These are phyloP conservation scores for Claviceps quebecensis DNA, from an alignment of 2,329 filamentous ascomycete species.

Conservation along the genomic window DNA sequence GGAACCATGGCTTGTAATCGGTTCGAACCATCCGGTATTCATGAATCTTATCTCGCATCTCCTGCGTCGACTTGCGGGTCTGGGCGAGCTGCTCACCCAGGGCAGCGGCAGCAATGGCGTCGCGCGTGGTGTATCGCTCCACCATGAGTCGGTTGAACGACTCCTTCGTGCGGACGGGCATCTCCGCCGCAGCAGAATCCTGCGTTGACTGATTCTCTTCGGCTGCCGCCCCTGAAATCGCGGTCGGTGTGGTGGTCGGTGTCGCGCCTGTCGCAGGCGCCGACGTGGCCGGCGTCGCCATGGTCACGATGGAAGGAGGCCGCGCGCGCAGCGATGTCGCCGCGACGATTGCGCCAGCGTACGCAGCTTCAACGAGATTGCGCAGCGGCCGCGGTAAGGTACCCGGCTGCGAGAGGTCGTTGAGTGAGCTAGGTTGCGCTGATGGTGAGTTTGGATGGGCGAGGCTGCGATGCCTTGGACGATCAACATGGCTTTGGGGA, in stretches of 20 bases:
- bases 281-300: slow-evolving; percentile 30
- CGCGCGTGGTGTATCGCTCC: slow-evolving; percentile 39
- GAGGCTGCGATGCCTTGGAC: slow-evolving; percentile 6
- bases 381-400: slow-evolving; percentile 5
- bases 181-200: slow-evolving; percentile 12
- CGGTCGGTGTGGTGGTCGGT: slow-evolving; percentile 12
- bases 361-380: slow-evolving; percentile 1
- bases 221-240: slow-evolving; percentile 12
- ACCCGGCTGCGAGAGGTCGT: slow-evolving; percentile 7
- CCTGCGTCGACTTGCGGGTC: slow-evolving; percentile 42
- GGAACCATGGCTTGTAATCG: slow-evolving; percentile 41
- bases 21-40: slow-evolving; percentile 51
- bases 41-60: slow-evolving; percentile 52
- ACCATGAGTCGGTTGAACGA: slow-evolving; percentile 39
- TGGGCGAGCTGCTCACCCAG: slow-evolving; percentile 37
- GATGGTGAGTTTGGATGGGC: slow-evolving; percentile 1
- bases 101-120: slow-evolving; percentile 39
- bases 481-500: slow-evolving; percentile 5
- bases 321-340: slow-evolving; percentile 20
- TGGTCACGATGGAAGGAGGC: slow-evolving; percentile 18
- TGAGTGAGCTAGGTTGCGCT: slow-evolving; percentile 7
- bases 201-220: slow-evolving; percentile 14
- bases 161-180: slow-evolving; percentile 39
- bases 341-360: slow-evolving; percentile 21
- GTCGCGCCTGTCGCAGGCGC: slow-evolving; percentile 19